Evolutionary conservation across 805 yeast species (phyloP).

Genomic region (Lipomyces sp.): DNA sequence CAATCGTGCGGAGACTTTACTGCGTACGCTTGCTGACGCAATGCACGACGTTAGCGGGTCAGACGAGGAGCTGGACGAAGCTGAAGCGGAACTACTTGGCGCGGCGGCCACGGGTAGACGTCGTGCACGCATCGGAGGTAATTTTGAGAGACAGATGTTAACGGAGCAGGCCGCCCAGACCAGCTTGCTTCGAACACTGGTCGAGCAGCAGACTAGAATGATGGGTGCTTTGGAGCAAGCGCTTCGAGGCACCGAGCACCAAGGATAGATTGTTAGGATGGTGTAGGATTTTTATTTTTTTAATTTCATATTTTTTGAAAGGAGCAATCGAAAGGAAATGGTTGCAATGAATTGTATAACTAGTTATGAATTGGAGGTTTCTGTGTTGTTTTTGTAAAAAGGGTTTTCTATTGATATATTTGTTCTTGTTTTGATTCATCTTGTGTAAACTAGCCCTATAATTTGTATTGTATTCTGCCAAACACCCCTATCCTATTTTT

Average conservation of each 20-base stretch:
- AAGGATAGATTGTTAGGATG: neutral
- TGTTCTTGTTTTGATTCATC: neutral
- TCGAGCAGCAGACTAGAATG: constrained; percentile 31
- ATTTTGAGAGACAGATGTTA: constrained; percentile 31
- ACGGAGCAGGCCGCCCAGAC: constrained; percentile 32
- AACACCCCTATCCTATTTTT: too few relatives aligned
- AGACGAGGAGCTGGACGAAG: constrained; percentile 9
- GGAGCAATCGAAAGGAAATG: neutral
- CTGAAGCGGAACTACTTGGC: neutral
- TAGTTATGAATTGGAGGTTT: neutral
- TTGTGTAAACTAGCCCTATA: neutral
- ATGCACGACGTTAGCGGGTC: constrained; percentile 6
- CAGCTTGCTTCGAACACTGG: constrained; percentile 23
- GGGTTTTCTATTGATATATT: neutral
- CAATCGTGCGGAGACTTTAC: constrained; percentile 9
- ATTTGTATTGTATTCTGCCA: too few relatives aligned
- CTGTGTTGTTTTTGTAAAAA: neutral
- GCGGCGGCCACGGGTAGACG: constrained; percentile 3
- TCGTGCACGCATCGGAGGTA: neutral
- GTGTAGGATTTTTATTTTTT: neutral
- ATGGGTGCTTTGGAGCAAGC: constrained; percentile 32
- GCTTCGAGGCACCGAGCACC: neutral
- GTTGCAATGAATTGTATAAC: neutral
- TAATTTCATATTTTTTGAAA: too few relatives aligned
- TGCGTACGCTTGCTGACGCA: constrained; percentile 13